Evolutionary conservation across 192 early-diverging fungal species (phyloP).

Genomic region (Martensiomyces pterosporus): DNA sequence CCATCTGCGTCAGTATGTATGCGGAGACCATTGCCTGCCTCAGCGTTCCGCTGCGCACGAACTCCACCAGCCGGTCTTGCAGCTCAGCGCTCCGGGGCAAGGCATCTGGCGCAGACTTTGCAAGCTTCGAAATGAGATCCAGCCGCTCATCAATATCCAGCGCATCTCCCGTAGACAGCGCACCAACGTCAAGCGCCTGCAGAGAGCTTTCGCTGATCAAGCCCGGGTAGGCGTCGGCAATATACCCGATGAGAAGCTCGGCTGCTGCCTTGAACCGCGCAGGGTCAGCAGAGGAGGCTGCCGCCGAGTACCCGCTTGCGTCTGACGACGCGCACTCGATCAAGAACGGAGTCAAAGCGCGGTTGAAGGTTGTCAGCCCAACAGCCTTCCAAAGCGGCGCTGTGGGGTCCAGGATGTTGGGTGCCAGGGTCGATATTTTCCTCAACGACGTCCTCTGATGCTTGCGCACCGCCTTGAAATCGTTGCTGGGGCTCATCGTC

Average conservation of each 20-base stretch:
- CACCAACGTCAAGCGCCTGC: conserved; percentile 32
- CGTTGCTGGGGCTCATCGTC: conserved; percentile 65
- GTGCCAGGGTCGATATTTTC: conserved; percentile 58
- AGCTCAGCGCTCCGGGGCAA: conserved; percentile 31
- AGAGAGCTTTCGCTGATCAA: conserved; percentile 32
- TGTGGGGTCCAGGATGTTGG: conserved; percentile 66
- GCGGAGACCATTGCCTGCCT: conserved; percentile 69
- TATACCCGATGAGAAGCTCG: conserved; percentile 17
- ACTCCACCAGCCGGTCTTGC: conserved; percentile 41
- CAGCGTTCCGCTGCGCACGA: conserved; percentile 54
- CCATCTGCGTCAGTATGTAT: conserved; percentile 62
- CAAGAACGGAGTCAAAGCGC: conserved; percentile 53
- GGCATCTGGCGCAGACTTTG: conserved; percentile 60
- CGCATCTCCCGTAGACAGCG: conserved; percentile 10
- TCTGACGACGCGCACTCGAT: conserved; percentile 54
- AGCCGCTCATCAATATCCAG: conserved; percentile 26
- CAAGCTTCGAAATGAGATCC: conserved; percentile 61
- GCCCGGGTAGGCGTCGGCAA: conserved; percentile 38
- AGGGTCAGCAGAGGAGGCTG: no score
- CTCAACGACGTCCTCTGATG: conserved; percentile 68
- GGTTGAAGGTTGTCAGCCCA: conserved; percentile 70
- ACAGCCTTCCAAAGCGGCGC: conserved; percentile 69
- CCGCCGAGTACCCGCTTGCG: background rate
- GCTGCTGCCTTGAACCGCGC: no score
- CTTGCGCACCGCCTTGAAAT: conserved; percentile 69